phyloP scores from a whole-genome alignment of 2,329 filamentous ascomycete genomes.

The Fusarium longipes region DNA sequence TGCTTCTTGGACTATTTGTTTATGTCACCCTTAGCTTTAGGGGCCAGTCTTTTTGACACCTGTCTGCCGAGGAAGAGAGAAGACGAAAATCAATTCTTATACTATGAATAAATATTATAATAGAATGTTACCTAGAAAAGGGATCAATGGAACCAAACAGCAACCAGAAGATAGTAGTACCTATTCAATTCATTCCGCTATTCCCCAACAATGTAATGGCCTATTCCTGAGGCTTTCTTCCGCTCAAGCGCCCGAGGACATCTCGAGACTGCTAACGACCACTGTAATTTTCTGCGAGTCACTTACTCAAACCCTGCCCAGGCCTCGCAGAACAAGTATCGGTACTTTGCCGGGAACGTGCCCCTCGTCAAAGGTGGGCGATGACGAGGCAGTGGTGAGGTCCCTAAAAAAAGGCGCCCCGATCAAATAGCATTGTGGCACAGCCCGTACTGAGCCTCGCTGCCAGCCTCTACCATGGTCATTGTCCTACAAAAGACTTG shows the following conservation, averaged over 20 bases:
- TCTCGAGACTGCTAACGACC: slow-evolving; percentile 25
- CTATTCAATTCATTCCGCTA: too few relatives aligned
- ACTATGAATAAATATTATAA: neutral
- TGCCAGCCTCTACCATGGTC: slow-evolving; percentile 14
- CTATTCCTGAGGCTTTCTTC: neutral
- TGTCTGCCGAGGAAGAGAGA: neutral
- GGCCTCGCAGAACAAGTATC: slow-evolving; percentile 39
- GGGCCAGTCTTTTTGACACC: too few relatives aligned
- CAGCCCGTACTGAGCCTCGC: slow-evolving; percentile 44
- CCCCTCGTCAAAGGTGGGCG: slow-evolving; percentile 46
- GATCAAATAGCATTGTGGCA: slow-evolving; percentile 39
- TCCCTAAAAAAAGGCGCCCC: slow-evolving; percentile 27
- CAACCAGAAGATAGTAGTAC: neutral
- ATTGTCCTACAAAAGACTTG: slow-evolving; percentile 1
- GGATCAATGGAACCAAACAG: neutral
- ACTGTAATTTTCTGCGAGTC: slow-evolving; percentile 40
- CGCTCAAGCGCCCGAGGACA: slow-evolving; percentile 1
- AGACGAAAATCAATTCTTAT: neutral
- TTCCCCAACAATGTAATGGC: neutral
- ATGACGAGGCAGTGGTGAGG: slow-evolving; percentile 55
- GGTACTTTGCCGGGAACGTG: slow-evolving; percentile 46
- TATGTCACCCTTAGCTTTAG: too few relatives aligned
- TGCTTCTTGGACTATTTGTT: too few relatives aligned
- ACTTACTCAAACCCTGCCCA: slow-evolving; percentile 28
- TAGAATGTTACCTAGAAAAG: neutral